Base-by-base conservation (phyloP, 2,329 filamentous ascomycete species). In the Ramularia endophylla region DNA sequence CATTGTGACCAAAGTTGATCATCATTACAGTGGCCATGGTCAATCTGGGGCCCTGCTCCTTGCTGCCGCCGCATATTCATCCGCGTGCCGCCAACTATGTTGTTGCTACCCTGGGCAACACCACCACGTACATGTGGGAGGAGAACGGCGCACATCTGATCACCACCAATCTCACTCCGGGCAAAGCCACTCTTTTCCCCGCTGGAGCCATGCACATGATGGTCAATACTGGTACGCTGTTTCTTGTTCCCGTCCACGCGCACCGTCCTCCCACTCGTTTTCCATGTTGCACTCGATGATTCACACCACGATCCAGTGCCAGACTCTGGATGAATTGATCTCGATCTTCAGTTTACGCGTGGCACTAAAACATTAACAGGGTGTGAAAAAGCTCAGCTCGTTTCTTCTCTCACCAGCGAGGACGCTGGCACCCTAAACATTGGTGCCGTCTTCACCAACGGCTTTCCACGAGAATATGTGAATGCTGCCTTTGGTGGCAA, bases 151-250 rank as follows among this genome's bases (percentile, higher is more conserved):
- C 69, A 0, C 58, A 59, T 7, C 59, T 65, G 1, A 61, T 74
- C 3, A 62, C 50, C 22, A 61, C 65, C 12, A 63, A 59, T 1
- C 58, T 75, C 27, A 62, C 56, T 3, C 62, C 69, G 1, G 67
- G 68, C 13, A 63, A 68, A 45, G 69, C 72, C 60, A 75, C 72
- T 1, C 64, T 75, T 15, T 76, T 75, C 47, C 73, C 72, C 0
- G 56, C 55, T 11, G 72, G 61, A 2, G 67, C 65, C 45, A 48
- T 75, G 34, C 72, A 75, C 50, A 64, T 62, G 38, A 75, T 75
- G 72, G 65, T 67, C 50, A 74, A 74, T 51, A 68, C 64, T 40
- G 69, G 70, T 67, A 54, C 37, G 63, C 56, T 6, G 11, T 11
- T 25, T n/a, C n/a, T n/a, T n/a, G n/a, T n/a, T n/a, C n/a, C n/a